Evolutionary conservation across 305 asterid species (phyloP).

Genomic region (Lippia alba): DNA sequence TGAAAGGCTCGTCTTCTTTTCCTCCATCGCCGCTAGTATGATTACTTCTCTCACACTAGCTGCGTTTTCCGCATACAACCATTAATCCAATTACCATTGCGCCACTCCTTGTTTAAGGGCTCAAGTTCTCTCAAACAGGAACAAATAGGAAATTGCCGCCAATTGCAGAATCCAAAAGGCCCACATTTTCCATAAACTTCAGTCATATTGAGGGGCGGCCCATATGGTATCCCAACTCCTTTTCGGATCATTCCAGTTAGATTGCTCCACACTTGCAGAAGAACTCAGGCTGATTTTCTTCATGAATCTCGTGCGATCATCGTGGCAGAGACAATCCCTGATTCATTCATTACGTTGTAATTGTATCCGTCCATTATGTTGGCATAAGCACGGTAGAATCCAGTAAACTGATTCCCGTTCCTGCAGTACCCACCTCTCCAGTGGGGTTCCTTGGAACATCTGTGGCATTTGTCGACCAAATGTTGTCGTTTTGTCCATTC

Average conservation of each 20-base stretch:
- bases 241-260: too few species aligned
- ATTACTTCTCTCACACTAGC: constrained; percentile 33
- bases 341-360: constrained; percentile 18
- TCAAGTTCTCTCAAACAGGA: constrained; percentile 56
- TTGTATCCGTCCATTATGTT: too few species aligned
- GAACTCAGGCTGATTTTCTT: too few species aligned
- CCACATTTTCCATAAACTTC: too few species aligned
- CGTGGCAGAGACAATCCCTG: constrained; percentile 3
- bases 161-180: too few species aligned
- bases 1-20: constrained; percentile 48
- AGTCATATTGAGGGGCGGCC: too few species aligned
- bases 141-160: too few species aligned
- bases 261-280: too few species aligned
- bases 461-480: too few species aligned
- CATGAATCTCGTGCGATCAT: too few species aligned
- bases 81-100: constrained; percentile 47
- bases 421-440: constrained; percentile 56
- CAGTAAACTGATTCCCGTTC: constrained; percentile 46
- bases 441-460: constrained; percentile 11
- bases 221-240: too few species aligned
- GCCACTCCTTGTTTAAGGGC: constrained; percentile 56
- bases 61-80: constrained; percentile 50
- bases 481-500: too few species aligned
- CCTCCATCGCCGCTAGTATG: not conserved
- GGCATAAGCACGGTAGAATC: constrained; percentile 35